These are phyloP conservation scores for Dactylorhiza incarnata DNA, from an alignment of 106 monocot genomes.

Conservation along the genomic window DNA sequence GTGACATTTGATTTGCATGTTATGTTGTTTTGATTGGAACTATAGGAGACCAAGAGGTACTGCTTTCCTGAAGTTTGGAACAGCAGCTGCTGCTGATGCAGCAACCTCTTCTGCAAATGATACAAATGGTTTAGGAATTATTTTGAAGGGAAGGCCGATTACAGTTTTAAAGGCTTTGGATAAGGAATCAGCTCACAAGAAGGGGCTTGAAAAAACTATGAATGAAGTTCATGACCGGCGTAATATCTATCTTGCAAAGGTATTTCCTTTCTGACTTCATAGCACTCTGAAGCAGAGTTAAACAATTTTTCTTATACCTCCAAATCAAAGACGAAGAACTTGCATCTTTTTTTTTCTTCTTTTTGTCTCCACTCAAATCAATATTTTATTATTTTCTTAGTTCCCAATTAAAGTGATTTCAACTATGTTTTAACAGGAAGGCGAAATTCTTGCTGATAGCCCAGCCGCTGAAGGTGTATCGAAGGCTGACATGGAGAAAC, in stretches of 20 bases:
- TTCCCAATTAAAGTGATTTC: background rate
- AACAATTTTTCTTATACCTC: background rate
- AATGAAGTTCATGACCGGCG: constrained; percentile 70
- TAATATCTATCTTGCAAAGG: constrained; percentile 86
- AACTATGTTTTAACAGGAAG: constrained; percentile 51
- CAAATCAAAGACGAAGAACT: background rate
- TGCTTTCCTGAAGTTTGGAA: constrained; percentile 70
- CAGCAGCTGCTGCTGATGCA: constrained; percentile 44
- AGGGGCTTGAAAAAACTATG: constrained; percentile 52
- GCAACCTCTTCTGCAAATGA: constrained; percentile 77
- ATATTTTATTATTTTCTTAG: background rate
- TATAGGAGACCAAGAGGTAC: constrained; percentile 80
- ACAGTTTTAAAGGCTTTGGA: constrained; percentile 72
- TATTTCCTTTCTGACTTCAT: constrained; percentile 1
- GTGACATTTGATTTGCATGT: background rate
- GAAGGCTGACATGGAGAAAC: constrained; percentile 78
- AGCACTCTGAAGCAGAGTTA: background rate
- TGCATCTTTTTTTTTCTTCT: background rate
- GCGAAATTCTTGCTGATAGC: constrained; percentile 70
- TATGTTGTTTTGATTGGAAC: constrained; percentile 2
- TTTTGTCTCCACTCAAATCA: background rate
- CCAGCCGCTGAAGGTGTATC: constrained; percentile 94
- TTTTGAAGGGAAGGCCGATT: constrained; percentile 65
- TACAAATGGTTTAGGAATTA: constrained; percentile 66
- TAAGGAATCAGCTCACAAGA: constrained; percentile 74